Conservation (phyloP, 768 basidiomycete species). For the Leccinum imitatum region DNA sequence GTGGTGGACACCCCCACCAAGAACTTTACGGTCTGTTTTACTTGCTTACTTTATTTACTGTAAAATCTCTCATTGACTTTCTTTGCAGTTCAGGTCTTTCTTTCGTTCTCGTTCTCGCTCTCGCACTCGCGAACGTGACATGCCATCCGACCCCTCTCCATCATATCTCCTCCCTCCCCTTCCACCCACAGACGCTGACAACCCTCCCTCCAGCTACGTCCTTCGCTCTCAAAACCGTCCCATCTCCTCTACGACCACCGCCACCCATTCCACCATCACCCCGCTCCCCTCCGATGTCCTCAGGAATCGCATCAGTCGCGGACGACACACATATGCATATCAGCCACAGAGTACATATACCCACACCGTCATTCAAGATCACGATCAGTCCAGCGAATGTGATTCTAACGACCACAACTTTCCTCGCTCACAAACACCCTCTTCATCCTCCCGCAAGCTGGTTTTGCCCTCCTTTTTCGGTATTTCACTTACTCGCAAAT, state of each 20-base stretch:
- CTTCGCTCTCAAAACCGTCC: constrained; percentile 57
- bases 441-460: constrained; percentile 26
- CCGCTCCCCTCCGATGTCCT: constrained; percentile 51
- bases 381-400: constrained; percentile 14
- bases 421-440: constrained; percentile 31
- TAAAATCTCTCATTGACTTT: background rate
- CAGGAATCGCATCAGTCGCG: constrained; percentile 17
- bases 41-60: background rate
- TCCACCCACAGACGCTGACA: constrained; percentile 10
- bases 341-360: constrained; percentile 16
- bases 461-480: constrained; percentile 28
- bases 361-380: constrained; percentile 11
- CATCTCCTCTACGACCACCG: constrained; percentile 62
- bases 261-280: constrained; percentile 59
- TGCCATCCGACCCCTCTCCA: constrained; percentile 9
- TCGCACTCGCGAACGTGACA: constrained; percentile 30
- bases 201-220: constrained; percentile 21
- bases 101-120: constrained; percentile 55
- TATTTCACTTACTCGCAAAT: constrained; percentile 28
- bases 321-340: constrained; percentile 20
- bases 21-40: background rate
- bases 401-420: constrained; percentile 22
- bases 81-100: constrained; percentile 57
- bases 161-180: background rate
- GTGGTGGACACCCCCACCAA: background rate